These are phyloP conservation scores for Draba incana DNA, from an alignment of 345 rosid species.

Conservation along the genomic window DNA sequence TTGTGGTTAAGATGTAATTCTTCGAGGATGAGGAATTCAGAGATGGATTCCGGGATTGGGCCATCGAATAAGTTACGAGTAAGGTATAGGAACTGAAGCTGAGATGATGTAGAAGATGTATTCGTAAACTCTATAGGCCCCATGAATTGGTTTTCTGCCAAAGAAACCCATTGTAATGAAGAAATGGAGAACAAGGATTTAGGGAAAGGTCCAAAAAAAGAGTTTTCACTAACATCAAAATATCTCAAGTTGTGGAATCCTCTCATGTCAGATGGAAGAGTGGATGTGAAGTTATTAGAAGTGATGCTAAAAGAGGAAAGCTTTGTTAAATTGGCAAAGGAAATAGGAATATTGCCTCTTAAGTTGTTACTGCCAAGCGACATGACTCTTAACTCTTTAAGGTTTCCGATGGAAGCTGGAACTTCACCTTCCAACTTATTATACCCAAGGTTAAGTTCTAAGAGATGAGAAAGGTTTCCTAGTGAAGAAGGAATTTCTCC, in stretches of 20 bases:
- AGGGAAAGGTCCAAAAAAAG: neutral
- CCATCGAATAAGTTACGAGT: conserved; percentile 2
- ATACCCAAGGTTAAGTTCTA: neutral
- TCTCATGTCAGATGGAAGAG: neutral
- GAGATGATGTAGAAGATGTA: conserved; percentile 13
- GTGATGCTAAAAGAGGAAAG: neutral
- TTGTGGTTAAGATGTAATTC: neutral
- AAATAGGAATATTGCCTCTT: neutral
- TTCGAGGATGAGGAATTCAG: neutral
- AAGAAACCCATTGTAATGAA: too few relatives aligned
- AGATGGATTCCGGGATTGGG: conserved; percentile 9
- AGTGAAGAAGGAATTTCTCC: conserved; percentile 15
- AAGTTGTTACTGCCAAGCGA: neutral
- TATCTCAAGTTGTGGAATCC: neutral
- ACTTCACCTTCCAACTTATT: conserved; percentile 2
- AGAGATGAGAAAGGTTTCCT: conserved; percentile 11
- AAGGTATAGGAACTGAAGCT: neutral
- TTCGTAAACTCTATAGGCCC: too few relatives aligned
- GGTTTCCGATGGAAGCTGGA: neutral
- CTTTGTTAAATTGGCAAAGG: neutral
- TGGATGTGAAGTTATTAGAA: conserved; percentile 11
- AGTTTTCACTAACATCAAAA: neutral
- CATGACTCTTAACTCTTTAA: neutral
- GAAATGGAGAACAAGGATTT: neutral
- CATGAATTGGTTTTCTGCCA: too few relatives aligned